Percentiles rank a stretch among this genome's conserved stretches.
Conservation (phyloP, 164 flowering plant species). For the Annona cherimola region DNA sequence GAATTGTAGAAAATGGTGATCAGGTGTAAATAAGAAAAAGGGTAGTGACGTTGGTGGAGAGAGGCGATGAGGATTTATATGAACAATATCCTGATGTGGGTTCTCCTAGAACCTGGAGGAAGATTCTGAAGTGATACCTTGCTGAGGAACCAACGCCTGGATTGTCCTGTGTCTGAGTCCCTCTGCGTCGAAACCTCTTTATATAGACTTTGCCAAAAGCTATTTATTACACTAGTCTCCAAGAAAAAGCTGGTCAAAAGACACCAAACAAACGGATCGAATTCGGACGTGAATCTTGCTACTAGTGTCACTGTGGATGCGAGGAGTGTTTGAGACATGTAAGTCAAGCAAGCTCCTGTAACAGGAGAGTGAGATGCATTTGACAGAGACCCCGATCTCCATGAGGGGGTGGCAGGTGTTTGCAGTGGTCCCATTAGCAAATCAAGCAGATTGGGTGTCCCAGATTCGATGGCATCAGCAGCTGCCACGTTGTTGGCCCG, state of each 20-base stretch:
- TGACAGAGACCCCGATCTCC: neutral
- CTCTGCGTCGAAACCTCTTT: constrained; percentile 26
- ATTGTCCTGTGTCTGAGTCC: neutral
- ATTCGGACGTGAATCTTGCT: neutral
- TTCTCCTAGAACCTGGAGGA: constrained; percentile 20
- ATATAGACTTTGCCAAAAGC: constrained; percentile 27
- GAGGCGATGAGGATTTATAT: constrained; percentile 10
- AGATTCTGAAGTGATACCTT: constrained; percentile 16
- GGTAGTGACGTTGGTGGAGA: neutral
- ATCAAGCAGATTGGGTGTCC: neutral
- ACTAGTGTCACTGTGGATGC: neutral
- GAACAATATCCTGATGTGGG: neutral
- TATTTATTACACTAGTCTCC: constrained; percentile 5
- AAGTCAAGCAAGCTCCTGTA: neutral
- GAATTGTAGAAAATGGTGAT: neutral
- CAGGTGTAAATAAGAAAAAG: neutral
- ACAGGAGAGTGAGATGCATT: neutral
- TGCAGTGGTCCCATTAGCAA: neutral
- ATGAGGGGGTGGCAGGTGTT: neutral
- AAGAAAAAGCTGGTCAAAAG: constrained; percentile 15
- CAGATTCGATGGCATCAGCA: neutral
- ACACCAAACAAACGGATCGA: neutral
- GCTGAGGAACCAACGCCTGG: constrained; percentile 1
- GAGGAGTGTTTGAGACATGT: neutral
- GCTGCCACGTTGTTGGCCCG: neutral